phyloP scores from a whole-genome alignment of 257 asterid species.

The Datura wrightii region DNA sequence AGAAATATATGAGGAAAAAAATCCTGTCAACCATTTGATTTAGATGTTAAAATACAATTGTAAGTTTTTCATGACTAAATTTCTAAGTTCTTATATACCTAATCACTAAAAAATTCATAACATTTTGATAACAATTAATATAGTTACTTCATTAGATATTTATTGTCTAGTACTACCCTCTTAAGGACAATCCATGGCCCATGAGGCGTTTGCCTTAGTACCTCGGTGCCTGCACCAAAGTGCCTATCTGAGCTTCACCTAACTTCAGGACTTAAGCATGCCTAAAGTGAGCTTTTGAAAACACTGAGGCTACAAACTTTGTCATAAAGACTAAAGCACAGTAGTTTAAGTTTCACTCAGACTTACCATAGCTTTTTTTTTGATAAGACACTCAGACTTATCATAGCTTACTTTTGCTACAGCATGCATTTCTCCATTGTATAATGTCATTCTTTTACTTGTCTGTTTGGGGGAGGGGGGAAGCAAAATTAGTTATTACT shows the following conservation, averaged over 20 bases:
- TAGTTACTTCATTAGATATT: background rate
- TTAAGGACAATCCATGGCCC: background rate
- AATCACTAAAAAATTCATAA: background rate
- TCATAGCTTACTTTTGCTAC: constrained; percentile 16
- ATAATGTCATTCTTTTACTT: background rate
- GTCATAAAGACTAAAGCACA: constrained; percentile 27
- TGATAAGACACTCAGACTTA: background rate
- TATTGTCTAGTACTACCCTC: background rate
- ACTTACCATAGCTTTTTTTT: background rate
- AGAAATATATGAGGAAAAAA: constrained; percentile 14
- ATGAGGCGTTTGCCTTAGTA: background rate
- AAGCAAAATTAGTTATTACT: background rate
- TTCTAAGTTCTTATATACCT: background rate
- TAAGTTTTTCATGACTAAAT: background rate
- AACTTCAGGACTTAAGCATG: constrained; percentile 8
- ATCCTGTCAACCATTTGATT: background rate
- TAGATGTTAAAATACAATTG: background rate
- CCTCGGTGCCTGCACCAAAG: background rate
- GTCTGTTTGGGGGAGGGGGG: background rate
- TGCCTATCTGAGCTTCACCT: constrained; percentile 14
- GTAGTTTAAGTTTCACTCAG: background rate
- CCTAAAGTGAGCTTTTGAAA: background rate
- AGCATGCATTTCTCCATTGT: background rate
- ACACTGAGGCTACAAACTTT: constrained; percentile 13
- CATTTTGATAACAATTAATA: background rate